Evolutionary conservation across 768 basidiomycete species (phyloP).

Genomic region (Nidularia sp.): DNA sequence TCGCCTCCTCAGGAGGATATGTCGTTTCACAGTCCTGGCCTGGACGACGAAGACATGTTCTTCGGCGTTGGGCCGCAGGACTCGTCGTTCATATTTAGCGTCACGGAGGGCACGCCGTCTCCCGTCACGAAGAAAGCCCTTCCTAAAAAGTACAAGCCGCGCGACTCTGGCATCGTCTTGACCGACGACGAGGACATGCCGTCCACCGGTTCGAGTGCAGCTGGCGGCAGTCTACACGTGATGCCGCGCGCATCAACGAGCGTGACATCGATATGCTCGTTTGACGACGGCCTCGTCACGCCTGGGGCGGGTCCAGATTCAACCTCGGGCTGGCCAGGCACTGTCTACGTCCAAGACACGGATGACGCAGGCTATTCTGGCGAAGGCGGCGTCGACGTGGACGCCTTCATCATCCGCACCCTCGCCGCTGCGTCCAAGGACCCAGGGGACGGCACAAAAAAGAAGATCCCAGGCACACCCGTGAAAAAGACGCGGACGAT

Average conservation of each 20-base stretch:
- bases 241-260: slow-evolving; percentile 62
- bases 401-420: slow-evolving; percentile 70
- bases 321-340: slow-evolving; percentile 61
- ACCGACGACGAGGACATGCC: slow-evolving; percentile 54
- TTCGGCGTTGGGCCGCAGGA: slow-evolving; percentile 42
- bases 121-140: slow-evolving; percentile 43
- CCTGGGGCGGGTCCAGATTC: slow-evolving; percentile 53
- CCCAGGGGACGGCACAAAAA: slow-evolving; percentile 32
- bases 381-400: slow-evolving; percentile 40
- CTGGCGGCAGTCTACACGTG: slow-evolving; percentile 23
- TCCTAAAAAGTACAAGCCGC: slow-evolving; percentile 67
- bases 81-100: slow-evolving; percentile 52
- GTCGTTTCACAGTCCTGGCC: slow-evolving; percentile 18
- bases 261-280: slow-evolving; percentile 54
- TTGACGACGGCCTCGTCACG: slow-evolving; percentile 66
- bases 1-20: slow-evolving; percentile 30
- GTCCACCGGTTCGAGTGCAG: slow-evolving; percentile 15
- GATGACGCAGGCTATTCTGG: slow-evolving; percentile 27
- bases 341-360: slow-evolving; percentile 33
- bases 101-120: slow-evolving; percentile 56
- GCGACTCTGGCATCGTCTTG: slow-evolving; percentile 61
- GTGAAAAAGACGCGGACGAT: slow-evolving; percentile 71
- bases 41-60: slow-evolving; percentile 55
- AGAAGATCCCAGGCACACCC: slow-evolving; percentile 75
- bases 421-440: slow-evolving; percentile 57